phyloP scores from a whole-genome alignment of 495 filamentous ascomycete species.

The Aspergillus homomorphus region DNA sequence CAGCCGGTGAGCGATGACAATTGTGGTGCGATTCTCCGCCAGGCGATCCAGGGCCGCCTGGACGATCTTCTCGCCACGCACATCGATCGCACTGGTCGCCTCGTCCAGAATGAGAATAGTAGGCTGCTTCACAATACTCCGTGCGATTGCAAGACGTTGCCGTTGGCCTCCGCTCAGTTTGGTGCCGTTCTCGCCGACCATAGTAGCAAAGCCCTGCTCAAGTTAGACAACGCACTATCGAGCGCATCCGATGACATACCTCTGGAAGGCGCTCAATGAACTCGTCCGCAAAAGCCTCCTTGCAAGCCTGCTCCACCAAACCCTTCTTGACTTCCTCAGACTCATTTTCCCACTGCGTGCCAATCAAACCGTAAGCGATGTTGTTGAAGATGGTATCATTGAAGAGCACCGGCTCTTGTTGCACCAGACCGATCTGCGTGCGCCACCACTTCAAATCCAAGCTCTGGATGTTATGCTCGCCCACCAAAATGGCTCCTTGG shows the following conservation, averaged over 20 bases:
- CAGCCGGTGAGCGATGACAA: conserved; percentile 55
- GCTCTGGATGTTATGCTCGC: conserved; percentile 45
- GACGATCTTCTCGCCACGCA: conserved; percentile 44
- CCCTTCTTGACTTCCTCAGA: conserved; percentile 48
- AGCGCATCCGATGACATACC: conserved; percentile 11
- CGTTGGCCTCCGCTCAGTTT: conserved; percentile 47
- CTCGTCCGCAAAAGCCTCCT: conserved; percentile 28
- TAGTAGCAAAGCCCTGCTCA: conserved; percentile 28
- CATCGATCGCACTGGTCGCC: conserved; percentile 50
- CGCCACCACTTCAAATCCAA: conserved; percentile 62
- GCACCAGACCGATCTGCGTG: conserved; percentile 62
- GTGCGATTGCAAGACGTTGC: conserved; percentile 65
- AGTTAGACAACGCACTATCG: neutral
- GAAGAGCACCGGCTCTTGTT: conserved; percentile 71
- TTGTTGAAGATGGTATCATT: conserved; percentile 66
- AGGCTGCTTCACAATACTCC: conserved; percentile 79
- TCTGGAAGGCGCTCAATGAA: conserved; percentile 33
- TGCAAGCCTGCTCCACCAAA: conserved; percentile 26
- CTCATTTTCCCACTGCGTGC: conserved; percentile 54
- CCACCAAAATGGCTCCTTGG: conserved; percentile 48
- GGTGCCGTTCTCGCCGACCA: conserved; percentile 32
- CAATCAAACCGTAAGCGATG: conserved; percentile 60
- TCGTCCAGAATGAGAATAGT: conserved; percentile 69
- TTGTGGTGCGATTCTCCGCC: conserved; percentile 36
- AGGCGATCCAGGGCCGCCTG: conserved; percentile 44